Evolutionary conservation across 306 rosid genomes (phyloP).

Genomic region (Dalbergia cultrata): DNA sequence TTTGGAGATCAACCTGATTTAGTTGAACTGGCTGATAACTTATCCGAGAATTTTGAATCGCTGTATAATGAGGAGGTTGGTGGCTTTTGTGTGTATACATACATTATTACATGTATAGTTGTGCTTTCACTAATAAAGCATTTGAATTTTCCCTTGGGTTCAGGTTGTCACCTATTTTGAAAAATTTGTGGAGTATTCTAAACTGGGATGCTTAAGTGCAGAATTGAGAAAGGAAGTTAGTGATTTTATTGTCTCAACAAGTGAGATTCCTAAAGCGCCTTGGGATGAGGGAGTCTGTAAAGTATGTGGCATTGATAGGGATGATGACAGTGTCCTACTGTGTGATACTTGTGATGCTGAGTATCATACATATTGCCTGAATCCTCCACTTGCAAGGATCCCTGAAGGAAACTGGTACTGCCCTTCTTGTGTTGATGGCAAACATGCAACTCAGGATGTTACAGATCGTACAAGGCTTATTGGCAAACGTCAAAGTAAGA

Average conservation of each 20-base stretch:
- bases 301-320: constrained; percentile 99
- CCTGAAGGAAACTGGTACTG: constrained; percentile 99
- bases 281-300: constrained; percentile 99
- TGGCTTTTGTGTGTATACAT: constrained; percentile 27
- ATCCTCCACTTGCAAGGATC: constrained; percentile 98
- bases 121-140: constrained; percentile 36
- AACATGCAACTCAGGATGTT: constrained; percentile 63
- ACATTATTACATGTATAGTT: constrained; percentile 25
- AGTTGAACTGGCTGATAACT: constrained; percentile 83
- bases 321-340: constrained; percentile 94
- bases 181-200: constrained; percentile 72
- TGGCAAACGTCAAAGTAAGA: constrained; percentile 65
- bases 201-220: constrained; percentile 64
- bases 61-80: constrained; percentile 83
- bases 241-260: constrained; percentile 63
- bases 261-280: constrained; percentile 93
- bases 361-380: constrained; percentile 98
- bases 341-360: constrained; percentile 99
- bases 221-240: constrained; percentile 77
- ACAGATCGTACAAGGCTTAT: constrained; percentile 50
- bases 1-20: constrained; percentile 90
- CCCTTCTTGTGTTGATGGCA: constrained; percentile 88
- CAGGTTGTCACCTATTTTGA: constrained; percentile 76
- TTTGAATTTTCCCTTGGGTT: constrained; percentile 36
- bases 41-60: constrained; percentile 77